These are phyloP conservation scores for Dalbergia cochinchinensis DNA, from an alignment of 306 rosid genomes.

Conservation along the genomic window DNA sequence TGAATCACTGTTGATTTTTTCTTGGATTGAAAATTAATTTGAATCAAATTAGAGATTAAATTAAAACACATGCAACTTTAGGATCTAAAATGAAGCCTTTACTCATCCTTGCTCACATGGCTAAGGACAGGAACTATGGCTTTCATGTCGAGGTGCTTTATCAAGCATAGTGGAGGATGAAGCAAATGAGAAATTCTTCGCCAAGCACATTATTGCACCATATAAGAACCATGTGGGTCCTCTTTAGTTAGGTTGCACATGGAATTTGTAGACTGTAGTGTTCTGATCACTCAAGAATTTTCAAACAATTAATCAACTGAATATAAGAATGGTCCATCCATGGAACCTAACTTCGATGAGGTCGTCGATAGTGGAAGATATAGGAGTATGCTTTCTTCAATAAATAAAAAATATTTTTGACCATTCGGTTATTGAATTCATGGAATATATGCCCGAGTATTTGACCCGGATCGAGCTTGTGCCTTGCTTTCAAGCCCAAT, in stretches of 20 bases:
- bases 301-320: constrained; percentile 36
- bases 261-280: neutral
- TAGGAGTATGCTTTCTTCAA: constrained; percentile 56
- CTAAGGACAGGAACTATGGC: neutral
- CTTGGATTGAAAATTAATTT: too few relatives aligned
- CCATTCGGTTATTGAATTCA: too few relatives aligned
- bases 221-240: neutral
- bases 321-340: constrained; percentile 32
- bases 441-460: too few relatives aligned
- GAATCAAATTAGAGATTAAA: too few relatives aligned
- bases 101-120: constrained; percentile 6
- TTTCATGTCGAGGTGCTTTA: constrained; percentile 1
- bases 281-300: neutral
- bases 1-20: too few relatives aligned
- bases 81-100: too few relatives aligned
- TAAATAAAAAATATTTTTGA: constrained; percentile 44
- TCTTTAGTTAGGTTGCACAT: neutral
- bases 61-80: too few relatives aligned
- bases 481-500: too few relatives aligned
- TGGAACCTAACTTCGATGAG: constrained; percentile 62
- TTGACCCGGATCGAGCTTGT: too few relatives aligned
- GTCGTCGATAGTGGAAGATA: constrained; percentile 60
- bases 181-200: neutral
- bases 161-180: neutral
- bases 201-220: neutral